phyloP scores from a whole-genome alignment of 2,329 filamentous ascomycete genomes.

The Fusarium pseudonygamai region DNA sequence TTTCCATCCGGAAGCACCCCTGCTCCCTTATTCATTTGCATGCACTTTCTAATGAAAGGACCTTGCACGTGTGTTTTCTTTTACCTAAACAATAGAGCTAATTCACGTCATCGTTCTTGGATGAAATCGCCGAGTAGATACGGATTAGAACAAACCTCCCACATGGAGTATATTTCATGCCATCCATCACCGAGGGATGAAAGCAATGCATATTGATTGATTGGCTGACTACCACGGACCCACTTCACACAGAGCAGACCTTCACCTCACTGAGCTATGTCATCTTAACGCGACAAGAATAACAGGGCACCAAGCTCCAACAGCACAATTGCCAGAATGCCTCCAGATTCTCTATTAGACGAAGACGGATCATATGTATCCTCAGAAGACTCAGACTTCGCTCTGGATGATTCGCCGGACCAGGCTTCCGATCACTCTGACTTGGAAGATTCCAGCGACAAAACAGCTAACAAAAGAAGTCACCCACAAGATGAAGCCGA shows the following conservation, averaged over 20 bases:
- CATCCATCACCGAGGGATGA: not conserved
- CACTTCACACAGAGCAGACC: not conserved
- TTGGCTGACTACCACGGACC: conserved; percentile 21
- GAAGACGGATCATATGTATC: conserved; percentile 71
- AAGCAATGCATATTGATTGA: conserved; percentile 30
- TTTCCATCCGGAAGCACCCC: not conserved
- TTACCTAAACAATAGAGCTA: not conserved
- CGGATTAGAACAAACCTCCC: not conserved
- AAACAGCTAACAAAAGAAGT: conserved; percentile 40
- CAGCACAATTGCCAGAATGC: conserved; percentile 50
- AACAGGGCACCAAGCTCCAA: not conserved
- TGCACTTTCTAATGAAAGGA: not conserved
- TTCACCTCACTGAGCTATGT: not conserved
- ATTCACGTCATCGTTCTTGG: not conserved
- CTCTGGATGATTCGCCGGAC: conserved; percentile 64
- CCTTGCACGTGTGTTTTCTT: not conserved
- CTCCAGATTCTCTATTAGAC: conserved; percentile 53
- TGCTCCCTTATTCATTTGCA: not conserved
- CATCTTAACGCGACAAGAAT: not conserved
- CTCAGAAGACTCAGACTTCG: conserved; percentile 78
- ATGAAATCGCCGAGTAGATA: not conserved
- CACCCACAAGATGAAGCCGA: conserved; percentile 30
- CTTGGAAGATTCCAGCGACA: conserved; percentile 53
- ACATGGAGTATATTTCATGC: not conserved
- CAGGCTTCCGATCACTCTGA: conserved; percentile 62